A percentile compares a stretch with the other conserved stretches of the same genome.
Conservation (phyloP, 805 yeast genomes). For the Barnettozyma salicaria region DNA sequence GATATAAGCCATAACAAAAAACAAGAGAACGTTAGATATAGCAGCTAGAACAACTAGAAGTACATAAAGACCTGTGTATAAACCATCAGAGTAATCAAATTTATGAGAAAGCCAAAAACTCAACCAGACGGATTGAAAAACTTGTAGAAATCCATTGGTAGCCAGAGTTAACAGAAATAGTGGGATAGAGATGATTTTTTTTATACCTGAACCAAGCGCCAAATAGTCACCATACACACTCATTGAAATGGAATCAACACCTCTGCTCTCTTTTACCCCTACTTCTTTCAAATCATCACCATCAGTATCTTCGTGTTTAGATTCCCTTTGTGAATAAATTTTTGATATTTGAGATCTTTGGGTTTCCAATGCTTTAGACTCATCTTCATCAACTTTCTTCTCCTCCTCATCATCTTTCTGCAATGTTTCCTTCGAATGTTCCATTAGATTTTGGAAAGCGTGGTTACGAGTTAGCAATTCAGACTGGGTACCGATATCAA, state of each 20-base stretch:
- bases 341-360: slow-evolving; percentile 21
- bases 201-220: slow-evolving; percentile 41
- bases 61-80: slow-evolving; percentile 62
- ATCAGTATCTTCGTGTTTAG: not conserved
- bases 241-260: slow-evolving; percentile 14
- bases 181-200: slow-evolving; percentile 28
- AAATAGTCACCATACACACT: slow-evolving; percentile 38
- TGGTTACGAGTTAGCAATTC: slow-evolving; percentile 42
- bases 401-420: slow-evolving; percentile 26
- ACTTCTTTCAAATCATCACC: not conserved
- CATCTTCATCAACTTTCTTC: slow-evolving; percentile 27
- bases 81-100: slow-evolving; percentile 39
- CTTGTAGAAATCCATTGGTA: slow-evolving; percentile 42
- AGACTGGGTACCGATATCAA: slow-evolving; percentile 54
- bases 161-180: slow-evolving; percentile 20
- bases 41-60: slow-evolving; percentile 47
- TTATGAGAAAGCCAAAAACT: slow-evolving; percentile 65
- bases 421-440: slow-evolving; percentile 36
- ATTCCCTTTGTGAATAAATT: slow-evolving; percentile 17
- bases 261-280: slow-evolving; percentile 18
- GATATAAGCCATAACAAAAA: slow-evolving; percentile 49
- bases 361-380: slow-evolving; percentile 21
- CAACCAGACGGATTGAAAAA: slow-evolving; percentile 66
- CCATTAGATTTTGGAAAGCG: slow-evolving; percentile 47
- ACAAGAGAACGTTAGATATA: slow-evolving; percentile 41